Conservation (phyloP, 805 yeast species). For the Candida fluviatilis region DNA sequence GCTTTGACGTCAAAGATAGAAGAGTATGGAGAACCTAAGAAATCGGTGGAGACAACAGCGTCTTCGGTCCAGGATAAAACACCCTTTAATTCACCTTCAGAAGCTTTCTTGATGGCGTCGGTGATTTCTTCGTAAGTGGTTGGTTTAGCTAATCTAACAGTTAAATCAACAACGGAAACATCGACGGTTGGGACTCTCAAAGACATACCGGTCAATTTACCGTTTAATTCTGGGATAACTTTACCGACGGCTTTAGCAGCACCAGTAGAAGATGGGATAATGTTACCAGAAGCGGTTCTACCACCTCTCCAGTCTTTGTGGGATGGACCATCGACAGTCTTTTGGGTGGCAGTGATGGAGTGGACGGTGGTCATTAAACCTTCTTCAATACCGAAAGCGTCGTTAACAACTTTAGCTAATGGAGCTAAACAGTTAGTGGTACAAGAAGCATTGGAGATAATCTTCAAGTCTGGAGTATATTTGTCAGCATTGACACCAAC, state of each 20-base stretch:
- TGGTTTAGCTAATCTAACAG: constrained; percentile 73
- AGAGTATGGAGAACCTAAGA: constrained; percentile 78
- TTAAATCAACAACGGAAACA: constrained; percentile 90
- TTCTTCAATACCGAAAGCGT: constrained; percentile 80
- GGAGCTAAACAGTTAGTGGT: constrained; percentile 96
- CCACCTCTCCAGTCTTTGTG: constrained; percentile 99
- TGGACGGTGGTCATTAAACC: constrained; percentile 96
- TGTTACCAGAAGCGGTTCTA: constrained; percentile 93
- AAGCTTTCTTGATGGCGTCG: constrained; percentile 67
- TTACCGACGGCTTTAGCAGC: constrained; percentile 98
- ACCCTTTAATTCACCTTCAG: constrained; percentile 78
- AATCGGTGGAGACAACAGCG: constrained; percentile 87
- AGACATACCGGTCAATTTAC: constrained; percentile 92
- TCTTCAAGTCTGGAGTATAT: constrained; percentile 70
- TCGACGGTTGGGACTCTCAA: constrained; percentile 92
- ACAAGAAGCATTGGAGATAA: constrained; percentile 91
- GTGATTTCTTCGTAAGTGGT: constrained; percentile 83
- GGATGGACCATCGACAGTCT: constrained; percentile 95
- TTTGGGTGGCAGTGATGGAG: constrained; percentile 94
- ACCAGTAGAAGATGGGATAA: constrained; percentile 94
- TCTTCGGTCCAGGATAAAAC: constrained; percentile 88
- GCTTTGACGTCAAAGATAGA: constrained; percentile 90
- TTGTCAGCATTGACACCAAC: constrained; percentile 83
- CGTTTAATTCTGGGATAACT: constrained; percentile 86
- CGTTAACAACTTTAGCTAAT: constrained; percentile 85